These are phyloP conservation scores for Strigomonas culicis DNA, from an alignment of 208 protist species.

Conservation along the genomic window DNA sequence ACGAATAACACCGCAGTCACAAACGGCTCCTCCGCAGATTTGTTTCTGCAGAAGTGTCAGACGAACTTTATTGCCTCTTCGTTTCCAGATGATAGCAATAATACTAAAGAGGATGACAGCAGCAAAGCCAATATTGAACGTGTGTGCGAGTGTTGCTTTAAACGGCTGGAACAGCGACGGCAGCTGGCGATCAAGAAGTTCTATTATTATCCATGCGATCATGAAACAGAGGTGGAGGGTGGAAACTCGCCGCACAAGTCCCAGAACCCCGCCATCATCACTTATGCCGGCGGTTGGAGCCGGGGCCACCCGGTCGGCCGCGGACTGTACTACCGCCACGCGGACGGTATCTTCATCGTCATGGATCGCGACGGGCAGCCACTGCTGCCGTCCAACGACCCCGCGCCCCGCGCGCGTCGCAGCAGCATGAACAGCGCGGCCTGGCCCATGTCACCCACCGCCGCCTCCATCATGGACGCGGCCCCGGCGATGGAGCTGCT, in stretches of 20 bases:
- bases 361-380: conserved; percentile 54
- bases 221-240: too few relatives aligned
- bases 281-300: conserved; percentile 83
- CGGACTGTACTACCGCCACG: conserved; percentile 60
- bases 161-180: conserved; percentile 55
- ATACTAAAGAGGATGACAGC: conserved; percentile 1
- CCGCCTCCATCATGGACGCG: too few relatives aligned
- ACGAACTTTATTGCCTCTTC: not conserved
- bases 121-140: conserved; percentile 26
- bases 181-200: conserved; percentile 9
- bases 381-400: conserved; percentile 21
- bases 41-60: too few relatives aligned
- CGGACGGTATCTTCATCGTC: conserved; percentile 67
- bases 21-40: not conserved
- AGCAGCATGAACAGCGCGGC: too few relatives aligned
- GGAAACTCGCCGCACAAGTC: too few relatives aligned
- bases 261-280: conserved; percentile 56
- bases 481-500: not conserved
- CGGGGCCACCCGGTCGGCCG: conserved; percentile 63
- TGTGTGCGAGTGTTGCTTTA: conserved; percentile 74
- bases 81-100: conserved; percentile 2
- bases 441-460: too few relatives aligned
- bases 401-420: too few relatives aligned
- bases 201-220: not conserved
- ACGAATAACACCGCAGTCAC: conserved; percentile 13